A percentile compares a stretch with the other conserved stretches of the same genome.
These are phyloP conservation scores for Pythium utonaiense DNA, from an alignment of 352 stramenopile species.

Conservation along the genomic window DNA sequence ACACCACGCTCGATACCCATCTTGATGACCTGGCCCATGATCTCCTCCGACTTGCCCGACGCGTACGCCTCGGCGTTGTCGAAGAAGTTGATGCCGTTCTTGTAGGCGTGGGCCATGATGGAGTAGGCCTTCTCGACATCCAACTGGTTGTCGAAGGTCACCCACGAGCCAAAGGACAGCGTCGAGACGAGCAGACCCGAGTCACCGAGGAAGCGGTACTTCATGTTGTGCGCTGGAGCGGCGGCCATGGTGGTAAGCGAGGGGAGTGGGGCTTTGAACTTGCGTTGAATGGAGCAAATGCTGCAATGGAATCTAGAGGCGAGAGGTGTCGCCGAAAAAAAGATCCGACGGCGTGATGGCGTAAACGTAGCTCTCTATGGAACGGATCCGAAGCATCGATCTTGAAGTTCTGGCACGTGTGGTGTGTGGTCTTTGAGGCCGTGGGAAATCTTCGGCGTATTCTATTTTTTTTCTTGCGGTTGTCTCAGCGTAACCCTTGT, in stretches of 20 bases:
- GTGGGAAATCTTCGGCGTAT: too few species aligned
- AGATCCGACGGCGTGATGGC: background rate
- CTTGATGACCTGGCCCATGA: constrained; percentile 61
- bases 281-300: constrained; percentile 9
- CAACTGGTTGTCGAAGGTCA: constrained; percentile 48
- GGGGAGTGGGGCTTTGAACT: too few species aligned
- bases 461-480: background rate
- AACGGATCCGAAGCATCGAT: background rate
- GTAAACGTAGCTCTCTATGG: background rate
- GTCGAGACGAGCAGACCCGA: constrained; percentile 45
- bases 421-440: too few species aligned
- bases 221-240: constrained; percentile 38
- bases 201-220: constrained; percentile 59
- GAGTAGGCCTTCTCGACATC: constrained; percentile 52
- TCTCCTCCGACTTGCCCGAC: constrained; percentile 40
- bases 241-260: constrained; percentile 1
- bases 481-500: background rate
- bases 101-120: constrained; percentile 56
- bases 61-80: constrained; percentile 61
- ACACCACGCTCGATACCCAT: constrained; percentile 38
- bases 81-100: constrained; percentile 66
- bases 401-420: background rate
- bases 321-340: background rate
- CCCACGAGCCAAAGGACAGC: constrained; percentile 52
- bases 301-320: background rate